Evolutionary conservation across 1,284 basidiomycete species (phyloP).

Genomic region (Leccinum ponderosum): DNA sequence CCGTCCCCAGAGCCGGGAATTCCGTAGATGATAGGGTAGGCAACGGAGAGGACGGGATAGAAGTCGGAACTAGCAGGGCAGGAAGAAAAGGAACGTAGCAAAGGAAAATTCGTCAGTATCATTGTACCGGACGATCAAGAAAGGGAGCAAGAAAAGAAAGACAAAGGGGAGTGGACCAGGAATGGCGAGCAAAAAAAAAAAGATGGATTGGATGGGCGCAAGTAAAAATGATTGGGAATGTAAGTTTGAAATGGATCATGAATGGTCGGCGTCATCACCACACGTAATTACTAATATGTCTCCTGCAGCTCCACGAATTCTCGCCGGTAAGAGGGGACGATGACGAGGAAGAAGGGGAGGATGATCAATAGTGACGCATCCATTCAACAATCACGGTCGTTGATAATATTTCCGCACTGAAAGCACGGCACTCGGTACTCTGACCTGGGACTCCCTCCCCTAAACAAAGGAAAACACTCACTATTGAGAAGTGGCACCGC

Average conservation of each 20-base stretch:
- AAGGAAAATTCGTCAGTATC: constrained; percentile 49
- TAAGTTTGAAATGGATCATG: constrained; percentile 15
- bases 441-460: constrained; percentile 74
- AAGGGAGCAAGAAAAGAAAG: constrained; percentile 42
- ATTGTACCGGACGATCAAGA: constrained; percentile 41
- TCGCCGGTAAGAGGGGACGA: constrained; percentile 24
- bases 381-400: constrained; percentile 53
- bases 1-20: constrained; percentile 60
- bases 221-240: constrained; percentile 3
- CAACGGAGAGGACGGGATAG: constrained; percentile 47
- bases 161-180: constrained; percentile 22
- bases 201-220: neutral
- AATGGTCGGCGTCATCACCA: constrained; percentile 24
- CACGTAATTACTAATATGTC: constrained; percentile 17
- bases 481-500: constrained; percentile 46
- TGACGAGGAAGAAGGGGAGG: constrained; percentile 21
- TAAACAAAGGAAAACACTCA: constrained; percentile 60
- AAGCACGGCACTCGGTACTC: constrained; percentile 81
- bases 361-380: constrained; percentile 25
- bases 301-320: constrained; percentile 32
- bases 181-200: constrained; percentile 10
- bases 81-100: constrained; percentile 38
- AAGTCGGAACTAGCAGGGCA: constrained; percentile 41
- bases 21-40: constrained; percentile 65
- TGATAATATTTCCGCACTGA: constrained; percentile 77